phyloP scores from a whole-genome alignment of 2,329 filamentous ascomycete genomes.

The Polychaeton citri region DNA sequence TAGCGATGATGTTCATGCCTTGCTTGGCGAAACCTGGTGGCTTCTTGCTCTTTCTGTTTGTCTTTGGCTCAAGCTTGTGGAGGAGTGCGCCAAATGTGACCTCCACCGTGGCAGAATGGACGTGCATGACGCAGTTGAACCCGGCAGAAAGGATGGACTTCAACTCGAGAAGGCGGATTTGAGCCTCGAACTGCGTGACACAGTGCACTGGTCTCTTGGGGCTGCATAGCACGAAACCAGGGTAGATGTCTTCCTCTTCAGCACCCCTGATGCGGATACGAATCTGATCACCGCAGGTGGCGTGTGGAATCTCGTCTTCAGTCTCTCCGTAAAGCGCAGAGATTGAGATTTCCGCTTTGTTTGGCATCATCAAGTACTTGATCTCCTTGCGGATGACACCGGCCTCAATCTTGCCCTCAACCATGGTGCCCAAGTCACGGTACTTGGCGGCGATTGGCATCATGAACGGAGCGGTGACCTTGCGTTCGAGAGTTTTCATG shows the following conservation, averaged over 20 bases:
- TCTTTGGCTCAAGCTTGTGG: constrained; percentile 93
- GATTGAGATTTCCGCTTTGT: constrained; percentile 67
- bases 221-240: constrained; percentile 92
- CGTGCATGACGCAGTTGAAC: constrained; percentile 95
- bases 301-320: constrained; percentile 74
- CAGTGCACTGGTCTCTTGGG: constrained; percentile 87
- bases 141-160: constrained; percentile 89
- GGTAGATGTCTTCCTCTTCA: constrained; percentile 92
- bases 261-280: constrained; percentile 83
- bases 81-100: constrained; percentile 79
- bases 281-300: constrained; percentile 88
- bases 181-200: constrained; percentile 81
- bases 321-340: constrained; percentile 87
- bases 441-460: constrained; percentile 97
- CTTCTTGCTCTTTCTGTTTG: constrained; percentile 81
- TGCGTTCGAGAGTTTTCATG: constrained; percentile 87
- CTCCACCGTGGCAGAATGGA: constrained; percentile 95
- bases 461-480: constrained; percentile 97
- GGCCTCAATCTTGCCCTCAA: constrained; percentile 94
- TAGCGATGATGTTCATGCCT: constrained; percentile 76
- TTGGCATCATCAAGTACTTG: constrained; percentile 88
- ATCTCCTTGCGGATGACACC: constrained; percentile 86
- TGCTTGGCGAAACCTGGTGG: constrained; percentile 81
- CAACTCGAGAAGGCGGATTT: constrained; percentile 87
- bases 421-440: constrained; percentile 90